Evolutionary conservation across 2,329 filamentous ascomycete genomes (phyloP).

Genomic region (Orbilia oligospora): DNA sequence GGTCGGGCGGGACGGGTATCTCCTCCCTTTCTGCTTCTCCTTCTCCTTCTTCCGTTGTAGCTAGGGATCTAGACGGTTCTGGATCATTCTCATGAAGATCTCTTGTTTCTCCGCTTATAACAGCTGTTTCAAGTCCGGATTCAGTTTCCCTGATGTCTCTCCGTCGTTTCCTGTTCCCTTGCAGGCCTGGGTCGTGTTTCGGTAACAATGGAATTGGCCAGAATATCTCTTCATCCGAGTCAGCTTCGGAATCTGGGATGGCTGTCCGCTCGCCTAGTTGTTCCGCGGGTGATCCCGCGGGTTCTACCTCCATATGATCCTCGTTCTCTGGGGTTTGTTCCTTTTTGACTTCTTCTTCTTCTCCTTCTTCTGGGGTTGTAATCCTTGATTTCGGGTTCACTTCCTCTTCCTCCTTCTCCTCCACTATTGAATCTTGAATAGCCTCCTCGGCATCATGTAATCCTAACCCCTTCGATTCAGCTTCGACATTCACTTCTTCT

Average conservation of each 20-base stretch:
- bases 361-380: not conserved
- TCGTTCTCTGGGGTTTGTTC: not conserved
- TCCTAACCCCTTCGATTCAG: no score
- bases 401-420: not conserved
- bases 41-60: no score
- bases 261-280: not conserved
- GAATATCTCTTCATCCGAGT: conserved; percentile 58
- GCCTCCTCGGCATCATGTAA: not conserved
- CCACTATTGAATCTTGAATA: not conserved
- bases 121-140: not conserved
- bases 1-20: not conserved
- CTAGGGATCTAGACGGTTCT: not conserved
- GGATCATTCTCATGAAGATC: conserved; percentile 2
- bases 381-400: not conserved
- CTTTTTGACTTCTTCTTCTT: not conserved
- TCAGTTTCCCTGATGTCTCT: not conserved
- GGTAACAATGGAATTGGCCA: conserved; percentile 43
- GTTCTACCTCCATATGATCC: conserved; percentile 8
- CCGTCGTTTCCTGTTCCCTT: conserved; percentile 20
- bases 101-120: not conserved
- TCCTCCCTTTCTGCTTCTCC: conserved; percentile 9
- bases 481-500: no score
- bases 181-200: conserved; percentile 47
- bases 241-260: conserved; percentile 53
- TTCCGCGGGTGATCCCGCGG: conserved; percentile 23